phyloP scores from a whole-genome alignment of 495 filamentous ascomycete species.

The Xylaria intraflava region DNA sequence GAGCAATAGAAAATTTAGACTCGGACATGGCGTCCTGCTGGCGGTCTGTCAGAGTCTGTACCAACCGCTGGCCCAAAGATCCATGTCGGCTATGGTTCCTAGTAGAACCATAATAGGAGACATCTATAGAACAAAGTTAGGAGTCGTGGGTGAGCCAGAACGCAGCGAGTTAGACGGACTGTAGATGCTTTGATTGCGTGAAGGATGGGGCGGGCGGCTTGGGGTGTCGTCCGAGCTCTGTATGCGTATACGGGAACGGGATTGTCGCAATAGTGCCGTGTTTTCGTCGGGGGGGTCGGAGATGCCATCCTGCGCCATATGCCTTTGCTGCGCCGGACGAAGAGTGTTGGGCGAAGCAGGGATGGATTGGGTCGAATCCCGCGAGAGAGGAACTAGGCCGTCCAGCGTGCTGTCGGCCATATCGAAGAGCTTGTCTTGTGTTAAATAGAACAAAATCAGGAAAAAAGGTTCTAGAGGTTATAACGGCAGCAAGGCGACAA shows the following conservation, averaged over 20 bases:
- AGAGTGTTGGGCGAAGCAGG: conserved; percentile 13
- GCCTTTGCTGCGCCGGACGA: no score
- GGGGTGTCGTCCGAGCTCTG: conserved; percentile 34
- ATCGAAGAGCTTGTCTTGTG: neutral
- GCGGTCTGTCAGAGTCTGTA: conserved; percentile 41
- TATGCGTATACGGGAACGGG: conserved; percentile 37
- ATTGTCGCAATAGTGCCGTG: conserved; percentile 37
- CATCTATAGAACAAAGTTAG: conserved; percentile 18
- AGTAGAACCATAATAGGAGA: conserved; percentile 18
- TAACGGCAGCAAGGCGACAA: no score
- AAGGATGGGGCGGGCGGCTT: conserved; percentile 28
- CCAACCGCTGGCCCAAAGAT: conserved; percentile 53
- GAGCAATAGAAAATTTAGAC: conserved; percentile 52
- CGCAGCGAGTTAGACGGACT: conserved; percentile 24
- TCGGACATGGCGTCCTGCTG: conserved; percentile 45
- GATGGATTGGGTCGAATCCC: conserved; percentile 9
- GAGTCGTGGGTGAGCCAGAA: neutral
- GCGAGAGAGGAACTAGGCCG: conserved; percentile 8
- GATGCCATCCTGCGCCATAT: conserved; percentile 23
- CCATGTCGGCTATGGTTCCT: conserved; percentile 62
- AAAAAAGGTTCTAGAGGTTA: no score
- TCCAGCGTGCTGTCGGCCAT: conserved; percentile 13
- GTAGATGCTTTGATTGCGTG: conserved; percentile 43
- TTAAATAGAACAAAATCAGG: neutral
- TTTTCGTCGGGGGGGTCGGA: conserved; percentile 40